Percentiles rank a stretch among this genome's conserved stretches.
Conservation (phyloP, 2,329 filamentous ascomycete genomes). For the Pseudogymnoascus sp. region DNA sequence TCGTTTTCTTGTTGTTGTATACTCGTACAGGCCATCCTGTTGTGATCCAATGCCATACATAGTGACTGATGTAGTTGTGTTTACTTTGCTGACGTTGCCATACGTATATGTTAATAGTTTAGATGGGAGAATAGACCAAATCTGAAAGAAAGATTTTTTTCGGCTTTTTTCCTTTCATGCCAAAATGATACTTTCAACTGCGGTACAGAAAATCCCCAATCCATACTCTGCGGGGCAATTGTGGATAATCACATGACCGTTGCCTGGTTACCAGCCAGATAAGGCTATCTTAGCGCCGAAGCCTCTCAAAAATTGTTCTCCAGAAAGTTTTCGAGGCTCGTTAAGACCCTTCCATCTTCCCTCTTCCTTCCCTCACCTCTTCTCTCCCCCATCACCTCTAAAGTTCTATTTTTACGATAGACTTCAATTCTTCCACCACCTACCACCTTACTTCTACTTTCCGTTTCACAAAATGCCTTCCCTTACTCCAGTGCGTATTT, state of each 20-base stretch:
- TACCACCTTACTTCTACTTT: not conserved
- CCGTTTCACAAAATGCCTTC: not conserved
- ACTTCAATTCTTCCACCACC: not conserved
- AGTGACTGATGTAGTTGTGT: not conserved
- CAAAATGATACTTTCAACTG: not conserved
- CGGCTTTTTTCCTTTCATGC: not conserved
- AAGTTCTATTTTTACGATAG: slow-evolving; percentile 1
- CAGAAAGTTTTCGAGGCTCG: slow-evolving; percentile 7
- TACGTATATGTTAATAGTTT: not conserved
- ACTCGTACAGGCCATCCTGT: not conserved
- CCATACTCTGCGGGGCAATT: not conserved
- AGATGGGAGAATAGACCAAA: not conserved
- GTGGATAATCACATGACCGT: slow-evolving; percentile 7
- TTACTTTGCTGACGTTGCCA: not conserved
- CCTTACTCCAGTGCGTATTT: slow-evolving; percentile 3
- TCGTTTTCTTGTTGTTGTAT: not conserved
- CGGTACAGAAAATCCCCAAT: not conserved
- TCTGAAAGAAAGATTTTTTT: not conserved
- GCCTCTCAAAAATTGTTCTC: slow-evolving; percentile 7
- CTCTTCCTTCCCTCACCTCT: not conserved
- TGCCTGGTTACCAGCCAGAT: slow-evolving; percentile 3
- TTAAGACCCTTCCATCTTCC: slow-evolving; percentile 4
- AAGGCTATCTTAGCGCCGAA: slow-evolving; percentile 3
- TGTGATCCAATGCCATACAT: too few relatives aligned
- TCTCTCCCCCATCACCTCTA: not conserved